phyloP scores from a whole-genome alignment of 2,329 filamentous ascomycete genomes.

The Onygenales sp. region DNA sequence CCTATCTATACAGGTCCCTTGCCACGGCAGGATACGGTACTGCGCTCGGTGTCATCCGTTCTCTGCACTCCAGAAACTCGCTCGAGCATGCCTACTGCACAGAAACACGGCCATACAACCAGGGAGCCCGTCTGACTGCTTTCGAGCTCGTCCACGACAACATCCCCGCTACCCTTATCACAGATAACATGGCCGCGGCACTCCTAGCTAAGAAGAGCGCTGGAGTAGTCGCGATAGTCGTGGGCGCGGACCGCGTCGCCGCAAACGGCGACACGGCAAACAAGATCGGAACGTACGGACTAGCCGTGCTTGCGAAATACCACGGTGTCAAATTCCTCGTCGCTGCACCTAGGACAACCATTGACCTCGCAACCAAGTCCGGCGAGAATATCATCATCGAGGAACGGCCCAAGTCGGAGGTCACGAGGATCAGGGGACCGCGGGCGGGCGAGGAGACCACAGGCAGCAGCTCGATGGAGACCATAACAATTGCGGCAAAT shows the following conservation, averaged over 20 bases:
- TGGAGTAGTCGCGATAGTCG: constrained; percentile 70
- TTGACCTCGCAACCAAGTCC: constrained; percentile 70
- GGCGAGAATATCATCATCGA: constrained; percentile 83
- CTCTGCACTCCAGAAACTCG: constrained; percentile 55
- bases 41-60: constrained; percentile 85
- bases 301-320: constrained; percentile 80
- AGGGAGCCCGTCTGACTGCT: constrained; percentile 86
- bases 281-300: constrained; percentile 91
- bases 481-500: constrained; percentile 67
- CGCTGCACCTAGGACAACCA: constrained; percentile 86
- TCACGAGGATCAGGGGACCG: constrained; percentile 76
- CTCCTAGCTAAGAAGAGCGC: constrained; percentile 54
- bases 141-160: constrained; percentile 93
- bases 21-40: constrained; percentile 98
- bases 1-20: constrained; percentile 54
- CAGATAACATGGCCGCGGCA: constrained; percentile 92
- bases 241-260: constrained; percentile 89
- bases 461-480: constrained; percentile 42
- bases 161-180: constrained; percentile 85
- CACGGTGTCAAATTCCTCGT: constrained; percentile 93
- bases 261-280: constrained; percentile 97
- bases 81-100: constrained; percentile 88
- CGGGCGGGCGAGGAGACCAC: constrained; percentile 54
- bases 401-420: constrained; percentile 69
- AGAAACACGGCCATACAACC: constrained; percentile 95